A percentile compares a stretch with the other conserved stretches of the same genome.
These are phyloP conservation scores for Penicillium macrosclerotiorum DNA, from an alignment of 495 filamentous ascomycete genomes.

Conservation along the genomic window DNA sequence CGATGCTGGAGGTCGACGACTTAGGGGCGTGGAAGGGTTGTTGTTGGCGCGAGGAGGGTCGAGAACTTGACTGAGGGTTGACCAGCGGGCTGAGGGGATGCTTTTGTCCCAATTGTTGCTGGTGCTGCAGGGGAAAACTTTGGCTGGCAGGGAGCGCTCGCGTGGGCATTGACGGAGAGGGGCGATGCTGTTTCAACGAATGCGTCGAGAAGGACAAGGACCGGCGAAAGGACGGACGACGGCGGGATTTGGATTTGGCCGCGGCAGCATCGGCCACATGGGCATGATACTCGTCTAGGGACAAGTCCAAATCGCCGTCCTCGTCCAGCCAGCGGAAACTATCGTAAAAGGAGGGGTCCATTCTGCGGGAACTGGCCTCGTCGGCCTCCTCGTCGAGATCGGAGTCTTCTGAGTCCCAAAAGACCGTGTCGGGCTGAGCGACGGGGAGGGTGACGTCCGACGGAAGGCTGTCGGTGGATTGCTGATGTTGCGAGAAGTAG, in stretches of 20 bases:
- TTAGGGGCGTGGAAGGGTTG: constrained; percentile 22
- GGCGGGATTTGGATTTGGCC: constrained; percentile 15
- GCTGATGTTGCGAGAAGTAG: constrained; percentile 6
- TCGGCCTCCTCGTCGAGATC: constrained; percentile 19
- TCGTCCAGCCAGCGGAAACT: constrained; percentile 80
- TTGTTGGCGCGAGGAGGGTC: constrained; percentile 39
- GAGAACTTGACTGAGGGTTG: constrained; percentile 23
- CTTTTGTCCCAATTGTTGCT: no score
- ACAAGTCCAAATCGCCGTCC: constrained; percentile 70
- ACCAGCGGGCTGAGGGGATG: constrained; percentile 16
- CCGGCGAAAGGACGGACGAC: constrained; percentile 46
- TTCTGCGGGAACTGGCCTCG: constrained; percentile 34
- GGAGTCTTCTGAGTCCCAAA: constrained; percentile 35
- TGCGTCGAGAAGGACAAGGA: constrained; percentile 42
- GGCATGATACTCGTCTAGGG: constrained; percentile 54
- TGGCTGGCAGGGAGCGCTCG: constrained; percentile 19
- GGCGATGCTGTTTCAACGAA: constrained; percentile 12
- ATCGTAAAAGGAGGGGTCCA: constrained; percentile 58
- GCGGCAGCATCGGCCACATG: constrained; percentile 37
- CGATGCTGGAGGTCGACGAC: constrained; percentile 57
- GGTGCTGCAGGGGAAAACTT: no score
- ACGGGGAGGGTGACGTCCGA: constrained; percentile 22
- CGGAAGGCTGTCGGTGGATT: constrained; percentile 22
- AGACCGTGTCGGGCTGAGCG: constrained; percentile 23
- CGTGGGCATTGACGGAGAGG: constrained; percentile 15